Base-by-base conservation (phyloP, 1,284 basidiomycete species). In the Leucoagaricus sp. region DNA sequence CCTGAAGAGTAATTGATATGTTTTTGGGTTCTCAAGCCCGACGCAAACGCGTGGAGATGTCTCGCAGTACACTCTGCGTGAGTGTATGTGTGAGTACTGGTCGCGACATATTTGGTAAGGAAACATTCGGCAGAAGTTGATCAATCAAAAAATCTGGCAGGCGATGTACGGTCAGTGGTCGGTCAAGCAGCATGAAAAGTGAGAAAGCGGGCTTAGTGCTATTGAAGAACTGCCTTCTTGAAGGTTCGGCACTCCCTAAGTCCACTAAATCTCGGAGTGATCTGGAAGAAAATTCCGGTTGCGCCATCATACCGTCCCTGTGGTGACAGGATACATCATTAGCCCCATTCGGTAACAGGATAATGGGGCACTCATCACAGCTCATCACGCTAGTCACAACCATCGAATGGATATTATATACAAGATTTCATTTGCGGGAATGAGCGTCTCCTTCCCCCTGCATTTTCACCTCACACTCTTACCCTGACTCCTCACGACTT, bases 341-440 rank as follows among this genome's bases (percentile, higher is more conserved):
- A 56, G n/a, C 54, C 47, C 54, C 54, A 56, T 56, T 13, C 9
- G 41, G 53, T 9, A 44, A 49, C 15, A 44, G 34, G 28, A 29
- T 50, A 49, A 34, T 17, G 31, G 26, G 29, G n/a, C n/a, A n/a
- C n/a, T n/a, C n/a, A n/a, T n/a, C n/a, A n/a, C n/a, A n/a, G n/a
- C n/a, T 17, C 49, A 50, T 50, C 49, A 50, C 33, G 25, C 34
- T 17, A 25, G 41, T 49, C 53, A 55, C 53, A 41, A 42, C 26
- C 40, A 33, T 8, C 31, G 23, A 40, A 45, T 41, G 42, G 38
- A 29, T 50, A 36, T 28, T 50, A 50, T 56, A 56, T 44, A 45
- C n/a, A 29, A 38, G 47, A 55, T 49, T 49, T 42, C 54, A 49
- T 49, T 42, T 44, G 31, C 54, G 19, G 17, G 19, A n/a, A 28